These are phyloP conservation scores for Nothophytophthora sp. DNA, from an alignment of 352 stramenopile species.

Conservation along the genomic window DNA sequence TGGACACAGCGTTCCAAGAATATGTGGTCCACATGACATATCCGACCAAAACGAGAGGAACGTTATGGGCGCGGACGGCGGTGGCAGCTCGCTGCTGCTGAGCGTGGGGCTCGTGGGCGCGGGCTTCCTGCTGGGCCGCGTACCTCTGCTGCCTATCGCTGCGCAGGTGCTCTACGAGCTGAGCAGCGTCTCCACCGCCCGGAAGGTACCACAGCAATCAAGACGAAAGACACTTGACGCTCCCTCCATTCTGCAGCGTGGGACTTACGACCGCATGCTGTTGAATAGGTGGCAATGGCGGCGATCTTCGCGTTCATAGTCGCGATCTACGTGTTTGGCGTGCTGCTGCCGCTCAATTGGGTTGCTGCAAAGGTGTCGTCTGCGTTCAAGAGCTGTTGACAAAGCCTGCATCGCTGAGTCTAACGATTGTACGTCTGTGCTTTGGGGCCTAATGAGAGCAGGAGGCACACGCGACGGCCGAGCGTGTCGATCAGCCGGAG, in stretches of 20 bases:
- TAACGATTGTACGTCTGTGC: constrained; percentile 1
- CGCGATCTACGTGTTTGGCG: constrained; percentile 56
- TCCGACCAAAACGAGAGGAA: no score
- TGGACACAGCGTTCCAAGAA: no score
- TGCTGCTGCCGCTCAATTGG: constrained; percentile 59
- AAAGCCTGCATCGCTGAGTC: constrained; percentile 19
- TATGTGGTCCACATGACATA: no score
- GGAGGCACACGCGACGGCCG: constrained; percentile 29
- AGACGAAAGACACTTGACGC: no score
- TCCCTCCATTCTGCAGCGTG: no score
- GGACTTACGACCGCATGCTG: no score
- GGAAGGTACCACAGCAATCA: constrained; percentile 68
- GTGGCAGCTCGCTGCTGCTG: constrained; percentile 64
- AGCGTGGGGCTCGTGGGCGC: constrained; percentile 60
- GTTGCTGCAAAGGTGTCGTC: no score
- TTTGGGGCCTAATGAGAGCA: no score
- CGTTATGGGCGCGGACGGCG: no score
- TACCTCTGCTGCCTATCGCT: constrained; percentile 49
- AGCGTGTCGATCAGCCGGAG: constrained; percentile 12
- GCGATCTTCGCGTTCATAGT: constrained; percentile 46
- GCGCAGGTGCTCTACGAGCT: constrained; percentile 54
- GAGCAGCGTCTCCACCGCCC: constrained; percentile 27
- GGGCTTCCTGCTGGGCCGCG: constrained; percentile 64
- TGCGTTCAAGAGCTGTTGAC: no score
- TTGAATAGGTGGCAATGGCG: constrained; percentile 53